A percentile compares a stretch with the other conserved stretches of the same genome.
phyloP scores from a whole-genome alignment of 768 basidiomycete species.

The Mycena amicta region DNA sequence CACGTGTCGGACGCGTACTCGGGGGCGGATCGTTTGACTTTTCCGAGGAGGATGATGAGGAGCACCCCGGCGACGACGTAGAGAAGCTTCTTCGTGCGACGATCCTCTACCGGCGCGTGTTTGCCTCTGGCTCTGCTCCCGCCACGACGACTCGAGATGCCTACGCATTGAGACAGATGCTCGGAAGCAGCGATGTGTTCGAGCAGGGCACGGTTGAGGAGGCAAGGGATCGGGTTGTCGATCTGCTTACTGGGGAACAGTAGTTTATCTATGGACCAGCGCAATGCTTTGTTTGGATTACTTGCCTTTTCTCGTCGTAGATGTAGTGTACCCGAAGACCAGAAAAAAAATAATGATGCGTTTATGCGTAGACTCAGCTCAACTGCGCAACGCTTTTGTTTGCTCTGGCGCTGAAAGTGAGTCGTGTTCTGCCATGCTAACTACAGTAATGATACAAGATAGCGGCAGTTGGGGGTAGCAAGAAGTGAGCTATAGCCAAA shows the following conservation, averaged over 20 bases:
- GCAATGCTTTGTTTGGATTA: neutral
- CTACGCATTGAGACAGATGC: conserved; percentile 48
- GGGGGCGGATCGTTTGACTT: conserved; percentile 33
- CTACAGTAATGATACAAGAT: no score
- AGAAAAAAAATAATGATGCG: neutral
- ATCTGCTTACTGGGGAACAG: conserved; percentile 51
- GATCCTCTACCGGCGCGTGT: conserved; percentile 63
- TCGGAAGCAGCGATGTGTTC: conserved; percentile 51
- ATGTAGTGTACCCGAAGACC: neutral
- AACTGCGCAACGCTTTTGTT: no score
- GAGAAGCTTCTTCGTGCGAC: conserved; percentile 59
- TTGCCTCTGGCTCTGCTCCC: conserved; percentile 38
- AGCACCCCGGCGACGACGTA: conserved; percentile 33
- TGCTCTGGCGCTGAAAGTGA: no score
- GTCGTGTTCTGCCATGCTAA: no score
- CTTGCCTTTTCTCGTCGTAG: conserved; percentile 1
- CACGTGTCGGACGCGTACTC: conserved; percentile 51
- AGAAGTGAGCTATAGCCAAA: no score
- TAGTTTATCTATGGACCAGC: conserved; percentile 16
- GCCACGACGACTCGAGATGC: conserved; percentile 42
- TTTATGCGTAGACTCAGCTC: no score
- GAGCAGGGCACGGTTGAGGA: conserved; percentile 62
- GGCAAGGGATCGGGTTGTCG: conserved; percentile 75
- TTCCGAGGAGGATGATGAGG: conserved; percentile 17
- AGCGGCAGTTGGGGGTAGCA: no score